Evolutionary conservation across 2,329 filamentous ascomycete species (phyloP).

Genomic region (Aspergillus sp.): DNA sequence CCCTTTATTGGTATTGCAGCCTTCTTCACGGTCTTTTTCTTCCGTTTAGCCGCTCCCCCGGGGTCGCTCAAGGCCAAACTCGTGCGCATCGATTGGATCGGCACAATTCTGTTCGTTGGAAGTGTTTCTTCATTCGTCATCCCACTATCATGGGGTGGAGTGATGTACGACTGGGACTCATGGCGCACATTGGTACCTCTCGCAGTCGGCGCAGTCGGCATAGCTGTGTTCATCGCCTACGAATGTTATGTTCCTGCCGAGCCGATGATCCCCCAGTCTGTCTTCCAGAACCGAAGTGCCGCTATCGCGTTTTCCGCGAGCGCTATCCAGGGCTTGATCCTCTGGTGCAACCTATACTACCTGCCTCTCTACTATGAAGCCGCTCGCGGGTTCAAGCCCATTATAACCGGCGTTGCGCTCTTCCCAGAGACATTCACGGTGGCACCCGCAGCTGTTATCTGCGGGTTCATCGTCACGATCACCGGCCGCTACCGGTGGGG

Average conservation of each 20-base stretch:
- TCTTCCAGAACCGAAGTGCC: constrained; percentile 45
- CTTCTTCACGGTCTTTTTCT: constrained; percentile 20
- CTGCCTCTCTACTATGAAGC: constrained; percentile 43
- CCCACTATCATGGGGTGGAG: constrained; percentile 62
- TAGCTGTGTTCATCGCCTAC: constrained; percentile 23
- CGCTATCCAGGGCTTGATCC: constrained; percentile 38
- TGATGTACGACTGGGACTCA: constrained; percentile 63
- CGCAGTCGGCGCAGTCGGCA: constrained; percentile 52
- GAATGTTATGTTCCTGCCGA: constrained; percentile 8
- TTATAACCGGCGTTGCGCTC: constrained; percentile 56
- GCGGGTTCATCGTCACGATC: constrained; percentile 45
- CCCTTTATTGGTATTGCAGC: constrained; percentile 23
- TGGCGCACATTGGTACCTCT: constrained; percentile 63
- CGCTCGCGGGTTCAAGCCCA: constrained; percentile 52
- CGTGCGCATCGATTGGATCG: constrained; percentile 54
- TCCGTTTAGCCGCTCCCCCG: constrained; percentile 7
- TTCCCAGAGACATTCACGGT: constrained; percentile 62
- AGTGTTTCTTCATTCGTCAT: constrained; percentile 60
- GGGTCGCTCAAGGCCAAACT: constrained; percentile 4
- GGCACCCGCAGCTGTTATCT: constrained; percentile 56
- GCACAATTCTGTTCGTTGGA: constrained; percentile 60
- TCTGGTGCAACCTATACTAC: constrained; percentile 54
- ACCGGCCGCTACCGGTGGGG: constrained; percentile 60
- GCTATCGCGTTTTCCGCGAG: constrained; percentile 29
- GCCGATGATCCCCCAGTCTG: constrained; percentile 37